A percentile compares a stretch with the other conserved stretches of the same genome.
These are phyloP conservation scores for Saccharomyces paradoxus DNA, from an alignment of 805 yeast genomes.

Conservation along the genomic window DNA sequence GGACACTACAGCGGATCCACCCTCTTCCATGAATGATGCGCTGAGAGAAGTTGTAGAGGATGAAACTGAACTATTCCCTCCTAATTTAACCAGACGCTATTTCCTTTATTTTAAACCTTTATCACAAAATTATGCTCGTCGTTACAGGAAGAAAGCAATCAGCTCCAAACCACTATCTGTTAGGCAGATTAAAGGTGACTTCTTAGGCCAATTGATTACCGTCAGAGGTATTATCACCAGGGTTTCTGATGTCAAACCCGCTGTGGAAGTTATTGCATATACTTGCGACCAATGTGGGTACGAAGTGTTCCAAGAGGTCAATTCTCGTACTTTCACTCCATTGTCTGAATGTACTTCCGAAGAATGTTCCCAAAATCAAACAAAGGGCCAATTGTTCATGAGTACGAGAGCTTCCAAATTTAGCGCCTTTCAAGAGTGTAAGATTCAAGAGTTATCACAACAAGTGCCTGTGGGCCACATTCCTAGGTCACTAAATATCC, in stretches of 20 bases:
- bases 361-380: slow-evolving; percentile 68
- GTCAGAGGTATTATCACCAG: slow-evolving; percentile 92
- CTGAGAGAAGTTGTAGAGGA: slow-evolving; percentile 31
- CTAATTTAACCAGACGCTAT: slow-evolving; percentile 81
- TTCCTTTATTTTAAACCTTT: slow-evolving; percentile 79
- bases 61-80: slow-evolving; percentile 60
- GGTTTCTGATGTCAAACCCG: slow-evolving; percentile 92
- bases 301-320: slow-evolving; percentile 94
- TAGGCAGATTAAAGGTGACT: slow-evolving; percentile 77
- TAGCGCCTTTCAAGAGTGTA: slow-evolving; percentile 89
- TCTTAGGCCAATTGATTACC: slow-evolving; percentile 80
- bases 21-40: slow-evolving; percentile 22
- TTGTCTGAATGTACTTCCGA: slow-evolving; percentile 75
- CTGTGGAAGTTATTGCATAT: slow-evolving; percentile 84
- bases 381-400: slow-evolving; percentile 83
- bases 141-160: slow-evolving; percentile 21
- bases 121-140: slow-evolving; percentile 32
- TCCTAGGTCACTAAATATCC: slow-evolving; percentile 79
- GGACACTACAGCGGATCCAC: slow-evolving; percentile 19
- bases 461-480: slow-evolving; percentile 98
- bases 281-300: slow-evolving; percentile 96
- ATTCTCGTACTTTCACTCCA: slow-evolving; percentile 78
- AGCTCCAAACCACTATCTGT: slow-evolving; percentile 63
- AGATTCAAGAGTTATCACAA: slow-evolving; percentile 86
- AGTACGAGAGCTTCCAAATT: slow-evolving; percentile 95